Conservation (phyloP, 768 basidiomycete genomes). For the Pleurotus pulmonarius region DNA sequence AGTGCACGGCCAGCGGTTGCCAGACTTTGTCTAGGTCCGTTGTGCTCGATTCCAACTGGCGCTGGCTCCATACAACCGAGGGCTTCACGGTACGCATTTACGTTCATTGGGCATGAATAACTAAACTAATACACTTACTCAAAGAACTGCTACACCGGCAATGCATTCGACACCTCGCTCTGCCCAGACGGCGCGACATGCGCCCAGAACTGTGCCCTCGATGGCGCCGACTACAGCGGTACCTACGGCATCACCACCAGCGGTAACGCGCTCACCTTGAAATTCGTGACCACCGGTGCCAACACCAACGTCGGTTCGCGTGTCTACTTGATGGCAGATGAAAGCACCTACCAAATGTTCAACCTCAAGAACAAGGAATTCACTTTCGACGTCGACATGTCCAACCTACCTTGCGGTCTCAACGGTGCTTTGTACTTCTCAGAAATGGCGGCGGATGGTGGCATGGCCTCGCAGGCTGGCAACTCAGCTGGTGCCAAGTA, state of each 20-base stretch:
- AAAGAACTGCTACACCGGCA: conserved; percentile 33
- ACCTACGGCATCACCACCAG: conserved; percentile 35
- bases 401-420: conserved; percentile 45
- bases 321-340: conserved; percentile 29
- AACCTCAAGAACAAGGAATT: conserved; percentile 54
- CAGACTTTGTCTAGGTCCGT: conserved; percentile 17
- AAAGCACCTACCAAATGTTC: conserved; percentile 33
- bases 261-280: conserved; percentile 26
- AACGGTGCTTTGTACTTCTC: conserved; percentile 49
- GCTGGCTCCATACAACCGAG: conserved; percentile 25
- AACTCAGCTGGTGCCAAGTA: conserved; percentile 39
- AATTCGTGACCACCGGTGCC: conserved; percentile 27
- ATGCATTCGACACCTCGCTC: conserved; percentile 32
- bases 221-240: conserved; percentile 32
- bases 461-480: conserved; percentile 28
- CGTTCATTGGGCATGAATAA: neutral
- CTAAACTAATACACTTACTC: neutral
- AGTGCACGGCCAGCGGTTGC: conserved; percentile 29
- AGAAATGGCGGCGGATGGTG: conserved; percentile 42
- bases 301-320: conserved; percentile 8
- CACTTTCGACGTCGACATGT: conserved; percentile 59
- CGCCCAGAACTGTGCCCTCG: conserved; percentile 27
- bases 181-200: conserved; percentile 29
- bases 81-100: conserved; percentile 17
- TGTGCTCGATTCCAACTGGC: conserved; percentile 37